Percentiles rank a stretch among this genome's conserved stretches.
Conservation (phyloP, 306 rosid genomes). For the Herpetospermum pedunculosum region DNA sequence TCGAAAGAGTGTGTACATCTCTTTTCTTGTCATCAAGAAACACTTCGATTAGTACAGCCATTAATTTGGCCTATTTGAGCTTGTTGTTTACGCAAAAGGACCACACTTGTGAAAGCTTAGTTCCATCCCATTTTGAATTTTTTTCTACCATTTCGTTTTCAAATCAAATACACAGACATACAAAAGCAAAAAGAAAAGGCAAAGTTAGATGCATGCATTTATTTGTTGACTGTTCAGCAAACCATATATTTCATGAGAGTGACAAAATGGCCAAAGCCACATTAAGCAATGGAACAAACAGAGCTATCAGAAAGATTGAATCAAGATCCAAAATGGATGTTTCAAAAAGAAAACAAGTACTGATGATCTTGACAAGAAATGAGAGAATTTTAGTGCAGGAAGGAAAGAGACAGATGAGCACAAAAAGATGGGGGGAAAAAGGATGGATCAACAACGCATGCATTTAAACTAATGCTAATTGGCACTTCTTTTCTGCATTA, state of each 20-base stretch:
- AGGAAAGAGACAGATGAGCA: not conserved
- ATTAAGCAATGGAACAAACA: not conserved
- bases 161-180: not conserved
- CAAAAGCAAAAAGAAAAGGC: not conserved
- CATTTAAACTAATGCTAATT: not conserved
- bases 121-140: not conserved
- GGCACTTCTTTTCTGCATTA: not conserved
- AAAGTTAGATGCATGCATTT: conserved; percentile 6
- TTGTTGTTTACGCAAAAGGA: conserved; percentile 10
- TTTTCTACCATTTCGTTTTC: not conserved
- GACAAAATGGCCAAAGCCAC: not conserved
- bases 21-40: not conserved
- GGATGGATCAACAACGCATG: not conserved
- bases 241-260: conserved; percentile 2
- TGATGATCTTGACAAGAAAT: not conserved
- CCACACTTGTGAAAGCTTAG: conserved; percentile 6
- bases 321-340: conserved; percentile 9
- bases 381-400: not conserved
- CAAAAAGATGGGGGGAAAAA: not conserved
- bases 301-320: conserved; percentile 7
- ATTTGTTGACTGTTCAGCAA: not conserved
- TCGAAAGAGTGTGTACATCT: not conserved
- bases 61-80: not conserved
- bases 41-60: not conserved
- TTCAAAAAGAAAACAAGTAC: not conserved